Base-by-base conservation (phyloP, 768 basidiomycete genomes). In the Gymnopilus dilepis region DNA sequence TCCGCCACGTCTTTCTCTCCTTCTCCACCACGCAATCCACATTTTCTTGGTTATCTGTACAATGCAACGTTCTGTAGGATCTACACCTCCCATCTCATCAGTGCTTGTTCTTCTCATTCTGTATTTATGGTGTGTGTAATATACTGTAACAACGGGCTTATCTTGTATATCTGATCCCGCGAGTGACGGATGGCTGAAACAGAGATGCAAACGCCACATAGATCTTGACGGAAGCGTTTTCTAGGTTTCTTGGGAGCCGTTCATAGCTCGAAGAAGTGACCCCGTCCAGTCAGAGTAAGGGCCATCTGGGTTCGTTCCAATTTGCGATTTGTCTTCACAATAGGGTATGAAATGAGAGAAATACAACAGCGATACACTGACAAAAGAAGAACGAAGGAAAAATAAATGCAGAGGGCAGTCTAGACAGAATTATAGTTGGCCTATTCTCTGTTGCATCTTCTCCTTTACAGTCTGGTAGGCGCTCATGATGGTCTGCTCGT, bases 401-500 rank as follows among this genome's bases (percentile, higher is more conserved):
- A 28, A 26, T 17, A 34, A 17, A 24, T 17, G 34, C 6, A 31
- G 28, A 19, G 6, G 47, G n/a, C n/a, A n/a, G 21, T n/a, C 17
- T 24, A 38, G 31, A 43, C 26, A 40, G 12, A 38, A 38, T 76
- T 84, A 93, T 61, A 92, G 80, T 68, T 91, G 90, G 28, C 89
- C 86, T 68, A 95, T 92, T 70, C 90, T 82, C 73, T 92, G 89
- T 70, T 90, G 87, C 78, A 95, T 86, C 79, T 86, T 88, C 70
- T 93, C 92, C 75, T 88, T 90, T 64, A 95, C 88, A 0, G 91
- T 92, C 80, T 92, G 88, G 80, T 96, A 97, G 30, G 96, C 96
- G 71, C 81, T 95, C 84, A 97, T 83, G 61, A 97, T 83, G 8
- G 95, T 96, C 78, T 97, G 95, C 78, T 99, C 97, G 81, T 99